Conservation (phyloP, 331 rosid genomes). For the Erythrophleum ivorense region DNA sequence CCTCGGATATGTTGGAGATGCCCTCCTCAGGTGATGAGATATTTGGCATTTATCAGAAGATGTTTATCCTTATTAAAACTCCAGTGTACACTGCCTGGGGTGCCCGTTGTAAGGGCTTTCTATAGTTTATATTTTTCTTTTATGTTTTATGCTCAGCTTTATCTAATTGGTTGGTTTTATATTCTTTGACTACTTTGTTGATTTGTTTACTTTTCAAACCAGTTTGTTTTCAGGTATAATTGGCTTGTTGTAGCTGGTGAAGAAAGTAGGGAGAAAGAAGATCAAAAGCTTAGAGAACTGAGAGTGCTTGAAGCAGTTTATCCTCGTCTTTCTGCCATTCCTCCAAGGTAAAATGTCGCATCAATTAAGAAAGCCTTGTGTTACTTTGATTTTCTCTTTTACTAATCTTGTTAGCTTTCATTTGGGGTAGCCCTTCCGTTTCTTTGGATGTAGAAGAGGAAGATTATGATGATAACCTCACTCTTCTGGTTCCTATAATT, state of each 20-base stretch:
- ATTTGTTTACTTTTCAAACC: slow-evolving; percentile 28
- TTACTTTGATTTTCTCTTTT: slow-evolving; percentile 7
- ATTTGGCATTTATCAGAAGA: neutral
- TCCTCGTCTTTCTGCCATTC: slow-evolving; percentile 75
- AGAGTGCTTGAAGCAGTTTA: slow-evolving; percentile 78
- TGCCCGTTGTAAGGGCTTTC: neutral
- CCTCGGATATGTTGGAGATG: slow-evolving; percentile 61
- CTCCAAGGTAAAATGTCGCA: slow-evolving; percentile 57
- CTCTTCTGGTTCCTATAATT: slow-evolving; percentile 63
- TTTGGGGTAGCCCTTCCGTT: slow-evolving; percentile 59
- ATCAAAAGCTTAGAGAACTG: slow-evolving; percentile 60
- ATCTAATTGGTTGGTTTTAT: neutral
- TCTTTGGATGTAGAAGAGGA: slow-evolving; percentile 54
- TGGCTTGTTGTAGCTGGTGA: slow-evolving; percentile 80
- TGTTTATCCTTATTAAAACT: neutral
- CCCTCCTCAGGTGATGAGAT: slow-evolving; percentile 63
- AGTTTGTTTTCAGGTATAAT: slow-evolving; percentile 53
- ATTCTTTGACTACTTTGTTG: slow-evolving; percentile 21
- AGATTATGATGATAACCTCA: slow-evolving; percentile 52
- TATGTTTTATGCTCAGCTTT: neutral
- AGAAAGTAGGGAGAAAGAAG: slow-evolving; percentile 63
- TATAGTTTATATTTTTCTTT: neutral
- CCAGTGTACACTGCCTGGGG: neutral
- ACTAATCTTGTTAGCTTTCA: slow-evolving; percentile 32
- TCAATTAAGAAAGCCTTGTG: slow-evolving; percentile 7